These are phyloP conservation scores for Syzygium aromaticum DNA, from an alignment of 345 rosid genomes.

Conservation along the genomic window DNA sequence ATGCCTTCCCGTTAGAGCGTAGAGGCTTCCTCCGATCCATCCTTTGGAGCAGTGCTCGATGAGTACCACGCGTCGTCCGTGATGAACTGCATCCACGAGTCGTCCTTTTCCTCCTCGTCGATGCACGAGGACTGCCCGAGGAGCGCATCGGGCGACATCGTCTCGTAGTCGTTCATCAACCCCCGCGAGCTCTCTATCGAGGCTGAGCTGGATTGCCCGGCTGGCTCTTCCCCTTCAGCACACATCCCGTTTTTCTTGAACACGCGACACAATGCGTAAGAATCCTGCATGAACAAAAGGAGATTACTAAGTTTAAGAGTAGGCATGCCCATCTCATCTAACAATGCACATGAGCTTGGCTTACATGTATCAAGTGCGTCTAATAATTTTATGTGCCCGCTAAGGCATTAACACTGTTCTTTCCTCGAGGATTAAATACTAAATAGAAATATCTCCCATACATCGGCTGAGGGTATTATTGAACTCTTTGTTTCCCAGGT, in stretches of 20 bases:
- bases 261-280: slow-evolving; percentile 88
- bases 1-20: neutral
- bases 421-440: neutral
- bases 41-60: slow-evolving; percentile 18
- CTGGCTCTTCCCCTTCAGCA: slow-evolving; percentile 59
- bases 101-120: slow-evolving; percentile 77
- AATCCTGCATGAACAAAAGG: slow-evolving; percentile 37
- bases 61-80: slow-evolving; percentile 84
- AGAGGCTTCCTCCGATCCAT: neutral
- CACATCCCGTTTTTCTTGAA: slow-evolving; percentile 90
- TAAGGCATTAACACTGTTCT: neutral
- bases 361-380: neutral
- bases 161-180: slow-evolving; percentile 25
- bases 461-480: neutral
- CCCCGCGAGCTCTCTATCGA: slow-evolving; percentile 31
- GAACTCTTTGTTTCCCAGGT: neutral
- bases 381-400: neutral
- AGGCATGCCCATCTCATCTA: neutral
- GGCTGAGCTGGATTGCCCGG: slow-evolving; percentile 36
- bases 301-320: neutral
- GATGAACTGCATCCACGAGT: slow-evolving; percentile 99
- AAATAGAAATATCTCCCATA: neutral
- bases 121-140: slow-evolving; percentile 25
- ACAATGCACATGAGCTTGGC: neutral
- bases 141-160: slow-evolving; percentile 70